Percentiles rank a stretch among this genome's conserved stretches.
phyloP scores from a whole-genome alignment of 116 monocot genomes.

The Zostera marina region DNA sequence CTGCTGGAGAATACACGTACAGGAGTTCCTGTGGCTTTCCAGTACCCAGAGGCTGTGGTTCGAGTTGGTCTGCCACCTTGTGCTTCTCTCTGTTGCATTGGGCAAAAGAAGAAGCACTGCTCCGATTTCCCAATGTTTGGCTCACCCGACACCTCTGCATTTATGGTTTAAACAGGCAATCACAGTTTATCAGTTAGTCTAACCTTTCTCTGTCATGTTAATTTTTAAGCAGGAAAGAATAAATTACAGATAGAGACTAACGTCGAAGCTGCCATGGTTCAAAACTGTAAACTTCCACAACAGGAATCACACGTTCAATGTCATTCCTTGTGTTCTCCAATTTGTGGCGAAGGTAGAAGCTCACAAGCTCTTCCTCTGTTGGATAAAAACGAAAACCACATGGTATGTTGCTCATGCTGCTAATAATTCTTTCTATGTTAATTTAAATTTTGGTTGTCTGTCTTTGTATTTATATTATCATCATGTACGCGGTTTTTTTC shows the following conservation, averaged over 20 bases:
- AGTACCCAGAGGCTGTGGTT: conserved; percentile 54
- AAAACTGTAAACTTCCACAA: conserved; percentile 27
- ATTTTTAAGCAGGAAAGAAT: neutral
- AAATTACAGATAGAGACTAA: conserved; percentile 2
- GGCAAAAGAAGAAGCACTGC: conserved; percentile 91
- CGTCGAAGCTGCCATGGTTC: conserved; percentile 55
- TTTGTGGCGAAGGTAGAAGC: conserved; percentile 62
- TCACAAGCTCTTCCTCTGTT: conserved; percentile 68
- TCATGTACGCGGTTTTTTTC: too few relatives aligned
- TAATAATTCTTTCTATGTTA: too few relatives aligned
- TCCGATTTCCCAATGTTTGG: conserved; percentile 19
- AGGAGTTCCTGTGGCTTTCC: conserved; percentile 83
- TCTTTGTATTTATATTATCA: too few relatives aligned
- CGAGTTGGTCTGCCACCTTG: conserved; percentile 57
- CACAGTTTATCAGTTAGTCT: neutral
- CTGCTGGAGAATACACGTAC: conserved; percentile 19
- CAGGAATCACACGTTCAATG: conserved; percentile 56
- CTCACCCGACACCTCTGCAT: conserved; percentile 34
- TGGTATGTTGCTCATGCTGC: neutral
- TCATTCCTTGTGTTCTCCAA: conserved; percentile 35
- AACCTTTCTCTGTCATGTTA: neutral
- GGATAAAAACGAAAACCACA: conserved; percentile 63
- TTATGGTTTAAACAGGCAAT: neutral
- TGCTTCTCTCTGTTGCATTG: conserved; percentile 39
- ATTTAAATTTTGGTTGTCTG: too few relatives aligned